Evolutionary conservation across 148 eudicot genomes (phyloP).

Genomic region (Rhododendron ferrugineum): DNA sequence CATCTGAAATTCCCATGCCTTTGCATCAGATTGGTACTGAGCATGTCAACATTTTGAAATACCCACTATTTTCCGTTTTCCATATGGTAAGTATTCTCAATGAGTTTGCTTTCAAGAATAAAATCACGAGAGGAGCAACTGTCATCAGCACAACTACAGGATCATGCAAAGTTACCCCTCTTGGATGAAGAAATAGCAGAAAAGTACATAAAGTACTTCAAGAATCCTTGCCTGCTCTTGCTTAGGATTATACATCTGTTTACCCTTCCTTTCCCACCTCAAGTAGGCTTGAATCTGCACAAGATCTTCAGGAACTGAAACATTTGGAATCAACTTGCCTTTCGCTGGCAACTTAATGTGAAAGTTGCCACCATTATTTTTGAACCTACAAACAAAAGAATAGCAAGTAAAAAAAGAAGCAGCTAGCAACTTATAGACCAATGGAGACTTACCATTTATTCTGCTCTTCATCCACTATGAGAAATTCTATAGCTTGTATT

Average conservation of each 20-base stretch:
- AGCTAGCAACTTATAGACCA: not conserved
- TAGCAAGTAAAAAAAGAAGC: no score
- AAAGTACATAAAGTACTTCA: not conserved
- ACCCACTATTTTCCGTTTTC: not conserved
- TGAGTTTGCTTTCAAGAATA: not conserved
- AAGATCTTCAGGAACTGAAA: conserved; percentile 92
- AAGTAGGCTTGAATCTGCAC: conserved; percentile 90
- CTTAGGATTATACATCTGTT: conserved; percentile 79
- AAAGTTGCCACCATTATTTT: conserved; percentile 80
- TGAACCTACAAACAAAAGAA: conserved; percentile 47
- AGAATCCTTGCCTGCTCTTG: conserved; percentile 55
- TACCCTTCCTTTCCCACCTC: conserved; percentile 97
- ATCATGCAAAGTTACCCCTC: not conserved
- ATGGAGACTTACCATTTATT: conserved; percentile 58
- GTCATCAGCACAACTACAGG: not conserved
- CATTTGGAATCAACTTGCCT: conserved; percentile 31
- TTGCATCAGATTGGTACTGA: not conserved
- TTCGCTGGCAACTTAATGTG: conserved; percentile 51
- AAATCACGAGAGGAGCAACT: not conserved
- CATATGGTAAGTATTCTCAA: not conserved
- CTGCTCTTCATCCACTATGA: conserved; percentile 67
- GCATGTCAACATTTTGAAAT: not conserved
- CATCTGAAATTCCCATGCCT: not conserved
- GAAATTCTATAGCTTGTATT: conserved; percentile 85
- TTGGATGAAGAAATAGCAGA: not conserved